Evolutionary conservation across 495 filamentous ascomycete species (phyloP), one percentile per base, ranked within the genome.

Genomic region (Penicillium samsonianum): DNA sequence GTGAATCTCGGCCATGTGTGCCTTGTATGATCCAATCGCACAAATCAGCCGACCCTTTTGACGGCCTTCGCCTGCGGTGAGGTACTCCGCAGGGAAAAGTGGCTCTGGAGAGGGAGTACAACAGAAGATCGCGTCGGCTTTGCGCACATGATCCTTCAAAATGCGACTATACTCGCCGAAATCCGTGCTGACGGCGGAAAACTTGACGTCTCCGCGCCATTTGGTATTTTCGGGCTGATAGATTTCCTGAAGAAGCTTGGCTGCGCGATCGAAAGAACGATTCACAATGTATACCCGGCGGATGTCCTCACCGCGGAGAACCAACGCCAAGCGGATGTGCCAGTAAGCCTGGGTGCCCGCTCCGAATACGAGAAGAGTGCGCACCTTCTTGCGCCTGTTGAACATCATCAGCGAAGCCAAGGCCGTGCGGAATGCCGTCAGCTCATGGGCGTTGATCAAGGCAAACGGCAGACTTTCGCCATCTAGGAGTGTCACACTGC

Each of bases 371-470:
- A 86, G 82, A 3, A 96, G 59, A 11, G 86, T 90, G 61, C 86
- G 84, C 28, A 93, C 84, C 45, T 79, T 74, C 41, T 79, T 73
- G 49, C 94, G 89, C 61, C 84, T 86, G 49, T 78, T 81, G 46
- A 97, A 82, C 0, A 96, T 78, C 67, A 90, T 84, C 20, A 87
- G 82, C 2, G 90, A 86, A 0, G 88, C 87, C 31, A 98, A 81
- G 1, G 94, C 93, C 3, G 94, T 98, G 57, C 94, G 90, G 75
- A 96, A 98, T 9, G 91, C 91, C 3, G 94, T 98, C 14, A 98
- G 68, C 55, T 92, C 90, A 67, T 87, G 82, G 19, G 93, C 94
- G 65, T 91, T 89, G 42, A 98, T 78, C 57, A 98, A 76, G 10
- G 87, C 94, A 30, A 88, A 79, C 1, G 92, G 90, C 17, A 80